Conservation (phyloP, 805 yeast genomes). For the Schwanniomyces sp. region DNA sequence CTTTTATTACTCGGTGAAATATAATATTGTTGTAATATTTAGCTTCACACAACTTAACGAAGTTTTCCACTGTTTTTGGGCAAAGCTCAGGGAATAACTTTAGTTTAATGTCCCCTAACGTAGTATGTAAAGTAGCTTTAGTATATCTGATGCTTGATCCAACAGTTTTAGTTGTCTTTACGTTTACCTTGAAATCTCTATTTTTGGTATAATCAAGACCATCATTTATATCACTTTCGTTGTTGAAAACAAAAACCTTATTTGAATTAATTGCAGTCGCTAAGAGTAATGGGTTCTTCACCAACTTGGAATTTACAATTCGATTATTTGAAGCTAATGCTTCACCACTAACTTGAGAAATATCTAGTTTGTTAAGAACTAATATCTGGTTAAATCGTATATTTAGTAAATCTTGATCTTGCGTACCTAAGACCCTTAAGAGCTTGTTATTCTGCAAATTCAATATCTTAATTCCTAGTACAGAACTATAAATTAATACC, state of each 20-base stretch:
- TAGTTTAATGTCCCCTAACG: conserved; percentile 42
- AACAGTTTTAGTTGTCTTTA: not conserved
- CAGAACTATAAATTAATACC: conserved; percentile 8
- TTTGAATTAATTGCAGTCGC: conserved; percentile 9
- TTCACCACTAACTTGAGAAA: conserved; percentile 8
- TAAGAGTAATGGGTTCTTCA: conserved; percentile 11
- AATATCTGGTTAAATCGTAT: conserved; percentile 8
- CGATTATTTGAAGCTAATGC: conserved; percentile 18
- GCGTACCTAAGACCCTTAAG: conserved; percentile 9
- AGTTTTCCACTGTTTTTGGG: conserved; percentile 44
- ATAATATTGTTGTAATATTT: conserved; percentile 40
- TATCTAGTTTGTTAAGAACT: conserved; percentile 10
- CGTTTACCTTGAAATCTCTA: conserved; percentile 8
- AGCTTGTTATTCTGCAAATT: conserved; percentile 8
- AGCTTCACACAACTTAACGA: conserved; percentile 28
- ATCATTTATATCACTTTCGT: not conserved
- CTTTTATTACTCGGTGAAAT: conserved; percentile 23
- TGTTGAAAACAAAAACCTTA: conserved; percentile 11
- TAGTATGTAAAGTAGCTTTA: conserved; percentile 28
- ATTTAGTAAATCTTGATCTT: conserved; percentile 8
- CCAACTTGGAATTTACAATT: conserved; percentile 12
- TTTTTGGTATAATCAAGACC: not conserved
- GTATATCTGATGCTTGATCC: conserved; percentile 2
- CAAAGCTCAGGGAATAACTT: conserved; percentile 32
- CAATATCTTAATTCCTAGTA: conserved; percentile 10